Conservation (phyloP, 345 rosid species). For the Murraya paniculata region DNA sequence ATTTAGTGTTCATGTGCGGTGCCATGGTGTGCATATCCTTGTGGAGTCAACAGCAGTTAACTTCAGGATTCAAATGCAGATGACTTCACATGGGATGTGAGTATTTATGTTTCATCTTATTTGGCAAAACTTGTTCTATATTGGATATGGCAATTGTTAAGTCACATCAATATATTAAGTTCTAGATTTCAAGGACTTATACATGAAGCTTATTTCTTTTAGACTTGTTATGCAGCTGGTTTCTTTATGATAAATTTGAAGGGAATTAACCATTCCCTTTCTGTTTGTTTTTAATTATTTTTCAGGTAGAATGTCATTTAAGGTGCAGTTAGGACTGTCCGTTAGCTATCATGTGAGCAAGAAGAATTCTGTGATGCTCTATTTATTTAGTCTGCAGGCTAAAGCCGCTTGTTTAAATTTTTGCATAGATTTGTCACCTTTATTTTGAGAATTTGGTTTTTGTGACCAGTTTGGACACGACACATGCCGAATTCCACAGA, state of each 20-base stretch:
- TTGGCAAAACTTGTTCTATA: background rate
- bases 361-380: too few species aligned
- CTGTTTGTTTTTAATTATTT: background rate
- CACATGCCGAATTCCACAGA: background rate
- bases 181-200: background rate
- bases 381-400: too few species aligned
- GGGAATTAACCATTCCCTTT: background rate
- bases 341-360: background rate
- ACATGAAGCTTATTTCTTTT: background rate
- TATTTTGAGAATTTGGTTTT: too few species aligned
- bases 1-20: background rate
- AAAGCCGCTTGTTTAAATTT: too few species aligned
- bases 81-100: background rate
- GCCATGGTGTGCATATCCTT: background rate
- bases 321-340: background rate
- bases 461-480: background rate
- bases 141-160: background rate
- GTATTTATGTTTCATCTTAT: background rate
- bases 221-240: background rate
- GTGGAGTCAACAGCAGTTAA: background rate
- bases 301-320: slow-evolving; percentile 10
- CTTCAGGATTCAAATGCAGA: slow-evolving; percentile 4
- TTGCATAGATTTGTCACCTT: too few species aligned
- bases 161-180: too few species aligned
- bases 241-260: background rate